Base-by-base conservation (phyloP, 495 filamentous ascomycete species). In the Bathelium albidoporum region DNA sequence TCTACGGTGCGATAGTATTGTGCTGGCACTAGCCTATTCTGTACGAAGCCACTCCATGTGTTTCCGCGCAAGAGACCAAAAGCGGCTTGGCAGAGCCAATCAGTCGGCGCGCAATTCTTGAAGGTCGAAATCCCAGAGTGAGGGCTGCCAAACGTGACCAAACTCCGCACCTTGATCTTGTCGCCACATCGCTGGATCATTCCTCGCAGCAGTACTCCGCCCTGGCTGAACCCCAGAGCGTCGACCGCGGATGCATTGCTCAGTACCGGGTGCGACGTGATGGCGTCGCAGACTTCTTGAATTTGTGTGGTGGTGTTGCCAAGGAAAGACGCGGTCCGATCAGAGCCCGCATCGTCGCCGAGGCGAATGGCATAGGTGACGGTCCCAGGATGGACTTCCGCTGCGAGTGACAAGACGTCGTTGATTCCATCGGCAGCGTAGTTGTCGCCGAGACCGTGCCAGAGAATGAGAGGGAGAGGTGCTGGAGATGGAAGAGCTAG, bases 101-200 rank as follows among this genome's bases (percentile, higher is more conserved):
- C 93, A 1, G 74, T 81, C 22, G 76, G 64, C 11, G 75, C 75
- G 65, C 81, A 87, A 44, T 79, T 79, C 64, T 87, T 78, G 77
- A 97, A 97, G 68, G 89, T 82, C 11, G 80, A 76, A 73, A 98
- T 97, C 61, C 94, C 94, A 73, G 94, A 95, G 75, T 98, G 94
- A 75, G 93, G 94, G 66, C 84, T 87, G 63, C 95, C 94, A 66
- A 95, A 95, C 1, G 94, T 98, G 59, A 97, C 82, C 26, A 98
- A 82, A 70, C 83, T 94, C 45, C 82, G 81, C 24, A 97, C 83
- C 1, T 85, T 89, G 1, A 91, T 89, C 9, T 61, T 63, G 53
- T 72, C 74, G 74, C 94, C 95, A 81, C 94, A 98, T 14, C 90
- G 83, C 79, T 98, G 87, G 69, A 95, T 81, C 75, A 92, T 93